Evolutionary conservation across 345 rosid species (phyloP).

Genomic region (Brassica napus): DNA sequence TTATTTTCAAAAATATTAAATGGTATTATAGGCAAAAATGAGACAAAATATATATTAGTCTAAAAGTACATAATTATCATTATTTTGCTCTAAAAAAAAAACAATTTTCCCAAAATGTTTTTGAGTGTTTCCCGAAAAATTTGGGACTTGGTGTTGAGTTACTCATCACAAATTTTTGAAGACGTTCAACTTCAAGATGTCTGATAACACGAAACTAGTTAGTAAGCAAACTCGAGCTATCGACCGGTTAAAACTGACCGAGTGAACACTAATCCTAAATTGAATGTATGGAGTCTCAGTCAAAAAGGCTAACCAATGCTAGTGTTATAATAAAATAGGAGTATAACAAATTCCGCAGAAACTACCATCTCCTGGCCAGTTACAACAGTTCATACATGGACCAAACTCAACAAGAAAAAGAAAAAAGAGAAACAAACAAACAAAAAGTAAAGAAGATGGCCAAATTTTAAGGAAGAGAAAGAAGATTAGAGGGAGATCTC

Average conservation of each 20-base stretch:
- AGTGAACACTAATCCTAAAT: background rate
- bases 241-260: background rate
- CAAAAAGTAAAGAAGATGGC: background rate
- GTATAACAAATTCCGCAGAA: background rate
- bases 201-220: background rate
- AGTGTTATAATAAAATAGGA: constrained; percentile 2
- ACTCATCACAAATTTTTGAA: background rate
- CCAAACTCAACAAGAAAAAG: constrained; percentile 7
- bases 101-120: background rate
- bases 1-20: too few species aligned
- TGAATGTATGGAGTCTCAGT: background rate
- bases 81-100: too few species aligned
- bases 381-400: constrained; percentile 13
- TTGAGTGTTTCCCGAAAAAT: background rate
- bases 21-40: too few species aligned
- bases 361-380: constrained; percentile 10
- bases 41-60: too few species aligned
- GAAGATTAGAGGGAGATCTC: constrained; percentile 76
- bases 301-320: constrained; percentile 1
- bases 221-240: background rate
- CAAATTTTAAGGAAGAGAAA: background rate
- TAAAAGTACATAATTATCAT: too few species aligned
- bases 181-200: background rate
- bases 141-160: background rate
- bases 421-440: background rate